These are phyloP conservation scores for Brassica juncea DNA, from an alignment of 345 rosid genomes.

Conservation along the genomic window DNA sequence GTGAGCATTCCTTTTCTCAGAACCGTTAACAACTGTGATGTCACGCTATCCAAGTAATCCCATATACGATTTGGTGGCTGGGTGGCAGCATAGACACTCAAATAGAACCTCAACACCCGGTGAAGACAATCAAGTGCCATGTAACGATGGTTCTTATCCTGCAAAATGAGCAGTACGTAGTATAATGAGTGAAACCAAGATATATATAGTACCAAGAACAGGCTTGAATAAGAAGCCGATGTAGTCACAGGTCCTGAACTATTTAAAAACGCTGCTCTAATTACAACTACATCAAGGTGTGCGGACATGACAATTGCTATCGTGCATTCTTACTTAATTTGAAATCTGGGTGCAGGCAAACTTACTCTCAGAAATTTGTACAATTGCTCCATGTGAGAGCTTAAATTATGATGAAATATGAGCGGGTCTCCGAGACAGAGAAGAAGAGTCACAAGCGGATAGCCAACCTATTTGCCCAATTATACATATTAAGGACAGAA, in stretches of 20 bases:
- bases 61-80: constrained; percentile 94
- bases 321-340: constrained; percentile 19
- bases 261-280: neutral
- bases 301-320: constrained; percentile 1
- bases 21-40: constrained; percentile 88
- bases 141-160: constrained; percentile 98
- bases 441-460: constrained; percentile 97
- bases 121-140: constrained; percentile 98
- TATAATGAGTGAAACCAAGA: constrained; percentile 26
- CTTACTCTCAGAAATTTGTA: constrained; percentile 96
- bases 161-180: constrained; percentile 36
- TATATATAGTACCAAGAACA: constrained; percentile 12
- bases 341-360: constrained; percentile 27
- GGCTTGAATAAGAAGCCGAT: constrained; percentile 9
- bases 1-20: constrained; percentile 91
- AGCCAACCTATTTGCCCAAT: constrained; percentile 72
- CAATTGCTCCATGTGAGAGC: constrained; percentile 95
- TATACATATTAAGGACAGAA: constrained; percentile 28
- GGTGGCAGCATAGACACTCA: constrained; percentile 89
- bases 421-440: constrained; percentile 98
- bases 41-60: constrained; percentile 98
- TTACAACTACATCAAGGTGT: constrained; percentile 11
- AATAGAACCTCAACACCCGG: constrained; percentile 92
- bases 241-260: constrained; percentile 10
- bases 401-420: constrained; percentile 76